Evolutionary conservation across 148 eudicot species (phyloP), one percentile per base, ranked within the genome.

Genomic region (Polygonum maritimum): DNA sequence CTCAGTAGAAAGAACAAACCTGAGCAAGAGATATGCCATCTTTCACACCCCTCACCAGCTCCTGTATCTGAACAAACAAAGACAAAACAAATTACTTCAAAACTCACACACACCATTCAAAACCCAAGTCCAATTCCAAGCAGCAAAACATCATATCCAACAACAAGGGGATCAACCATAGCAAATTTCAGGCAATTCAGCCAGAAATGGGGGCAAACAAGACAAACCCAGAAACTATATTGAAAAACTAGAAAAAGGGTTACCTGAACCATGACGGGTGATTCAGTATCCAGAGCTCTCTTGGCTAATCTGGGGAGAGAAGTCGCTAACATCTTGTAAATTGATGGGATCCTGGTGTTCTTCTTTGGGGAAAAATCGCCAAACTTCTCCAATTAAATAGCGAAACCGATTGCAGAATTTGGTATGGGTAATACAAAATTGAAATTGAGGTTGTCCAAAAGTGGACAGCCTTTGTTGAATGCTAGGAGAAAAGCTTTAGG

Each of bases 21-120:
- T 96, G 99, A 82, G 98, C 99, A 41, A 96, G 83, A 45, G 99
- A 96, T 73, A 88, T 80, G 52, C 89, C 91, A 88, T 86, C 98
- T 82, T 91, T 89, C 71, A 79, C 82, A 80, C 86, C 86, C 85
- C 95, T 79, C 78, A 81, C 80, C 85, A 92, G 73, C 76, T 89
- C 87, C 81, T 96, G 99, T 81, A 96, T 91, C 98, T 96, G 90
- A 77, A 6, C 8, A 82, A 84, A 84, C 73, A 78, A 41, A 33
- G 74, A 60, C 47, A 18, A 74, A 62, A 12, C 78, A 44, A 76
- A 69, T 49, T 4, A 71, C 14, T 63, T 65, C 33, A 67, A 33
- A 72, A 63, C 38, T 69, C 57, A 26, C 51, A 22, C 55, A 39
- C 12, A 67, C 26, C 45, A 72, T 72, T 72, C 7, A 45, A 72